Percentiles rank a stretch among this genome's conserved stretches.
Conservation (phyloP, 1,284 basidiomycete species). For the Ceratobasidium sp. region DNA sequence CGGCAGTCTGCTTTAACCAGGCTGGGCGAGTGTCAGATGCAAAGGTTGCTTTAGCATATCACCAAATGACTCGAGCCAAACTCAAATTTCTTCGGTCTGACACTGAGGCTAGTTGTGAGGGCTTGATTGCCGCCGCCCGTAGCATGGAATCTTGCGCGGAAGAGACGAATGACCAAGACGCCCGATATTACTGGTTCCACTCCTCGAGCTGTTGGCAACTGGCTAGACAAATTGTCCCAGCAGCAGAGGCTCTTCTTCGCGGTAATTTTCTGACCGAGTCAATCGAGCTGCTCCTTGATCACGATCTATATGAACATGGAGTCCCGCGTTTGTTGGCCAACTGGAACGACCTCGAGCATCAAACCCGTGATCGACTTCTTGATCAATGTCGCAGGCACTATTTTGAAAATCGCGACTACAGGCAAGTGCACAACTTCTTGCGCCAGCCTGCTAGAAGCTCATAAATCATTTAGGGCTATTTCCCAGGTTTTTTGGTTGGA, state of each 20-base stretch:
- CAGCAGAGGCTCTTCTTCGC: background rate
- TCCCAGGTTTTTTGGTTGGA: background rate
- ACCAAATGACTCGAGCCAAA: constrained; percentile 38
- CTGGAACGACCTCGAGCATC: background rate
- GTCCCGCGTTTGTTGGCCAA: background rate
- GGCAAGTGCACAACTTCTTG: background rate
- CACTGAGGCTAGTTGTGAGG: background rate
- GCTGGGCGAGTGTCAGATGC: background rate
- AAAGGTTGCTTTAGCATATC: background rate
- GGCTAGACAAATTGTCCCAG: background rate
- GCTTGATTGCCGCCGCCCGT: background rate
- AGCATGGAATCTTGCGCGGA: background rate
- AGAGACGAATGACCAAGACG: background rate
- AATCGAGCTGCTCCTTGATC: background rate
- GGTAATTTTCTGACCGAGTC: background rate
- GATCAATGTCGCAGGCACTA: background rate
- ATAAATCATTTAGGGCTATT: background rate
- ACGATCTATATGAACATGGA: background rate
- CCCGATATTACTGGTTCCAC: constrained; percentile 18
- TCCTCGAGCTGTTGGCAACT: background rate
- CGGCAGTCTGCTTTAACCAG: constrained; percentile 19
- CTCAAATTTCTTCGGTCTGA: constrained; percentile 19
- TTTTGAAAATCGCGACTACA: constrained; percentile 4
- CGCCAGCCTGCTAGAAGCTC: background rate
- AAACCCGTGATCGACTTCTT: background rate